Base-by-base conservation (phyloP, 805 yeast species). In the Zygosaccharomyces rouxii region DNA sequence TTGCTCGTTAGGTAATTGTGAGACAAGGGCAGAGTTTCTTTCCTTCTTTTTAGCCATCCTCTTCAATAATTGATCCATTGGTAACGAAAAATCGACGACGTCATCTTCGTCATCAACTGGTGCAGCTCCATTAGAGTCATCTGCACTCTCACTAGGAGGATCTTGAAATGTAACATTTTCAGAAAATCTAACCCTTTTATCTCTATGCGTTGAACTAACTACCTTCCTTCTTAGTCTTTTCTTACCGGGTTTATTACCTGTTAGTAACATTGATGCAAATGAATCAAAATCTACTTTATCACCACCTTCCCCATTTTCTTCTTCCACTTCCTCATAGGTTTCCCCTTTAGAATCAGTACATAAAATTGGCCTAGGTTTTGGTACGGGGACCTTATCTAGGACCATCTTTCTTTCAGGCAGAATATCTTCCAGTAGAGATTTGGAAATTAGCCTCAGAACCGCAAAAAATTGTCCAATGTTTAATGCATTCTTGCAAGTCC, bases 401-500 rank as follows among this genome's bases (percentile, higher is more conserved):
- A 88, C 77, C 60, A 81, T 67, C 19, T 71, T 66, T 53, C 88
- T 69, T 23, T 72, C 65, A 2, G 88, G 84, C n/a, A 73, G 62
- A 29, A 66, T 57, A 2, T 84, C 84, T 29, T 65, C 57, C 2
- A 68, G 42, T 14, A 87, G 65, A 0, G 84, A 73, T 64, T 88
- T 96, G 16, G 95, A 78, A 11, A 89, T 76, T 18, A 94, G 75
- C 57, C 99, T 74, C 46, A 92, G 64, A 31, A 89, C 75, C 0
- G 96, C 96, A 70, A 86, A 94, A 68, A 94, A 92, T 64, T 89
- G 95, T 5, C 96, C 95, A 47, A 89, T 83, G 58, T 88, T 89
- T 47, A 92, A 74, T 3, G 85, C 76, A 48, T 73, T 74, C 29
- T 76, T 58, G 46, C 78, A 74, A 47, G 75, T 73, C 29, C 73